phyloP scores from a whole-genome alignment of 2,329 filamentous ascomycete genomes.

The Diaporthe citriasiana region DNA sequence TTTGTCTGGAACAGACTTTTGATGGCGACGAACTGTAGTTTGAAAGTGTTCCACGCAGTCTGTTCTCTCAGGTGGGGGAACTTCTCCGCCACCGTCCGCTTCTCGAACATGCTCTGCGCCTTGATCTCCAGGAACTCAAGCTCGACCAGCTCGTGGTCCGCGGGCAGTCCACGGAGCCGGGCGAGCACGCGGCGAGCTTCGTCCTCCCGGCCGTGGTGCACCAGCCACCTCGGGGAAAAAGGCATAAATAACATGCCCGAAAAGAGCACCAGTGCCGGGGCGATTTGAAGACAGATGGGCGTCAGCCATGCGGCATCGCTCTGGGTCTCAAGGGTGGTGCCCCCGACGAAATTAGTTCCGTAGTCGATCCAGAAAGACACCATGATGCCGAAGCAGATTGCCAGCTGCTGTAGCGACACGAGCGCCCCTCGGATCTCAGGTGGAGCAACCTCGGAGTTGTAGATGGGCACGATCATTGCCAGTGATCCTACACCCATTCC shows the following conservation, averaged over 20 bases:
- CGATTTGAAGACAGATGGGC: conserved; percentile 79
- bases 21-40: conserved; percentile 78
- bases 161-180: conserved; percentile 71
- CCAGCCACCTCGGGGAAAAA: conserved; percentile 81
- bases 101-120: conserved; percentile 83
- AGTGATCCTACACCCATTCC: conserved; percentile 79
- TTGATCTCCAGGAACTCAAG: conserved; percentile 89
- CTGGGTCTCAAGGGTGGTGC: conserved; percentile 61
- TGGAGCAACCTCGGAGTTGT: conserved; percentile 63
- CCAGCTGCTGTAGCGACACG: conserved; percentile 65
- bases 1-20: conserved; percentile 73
- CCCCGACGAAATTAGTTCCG: conserved; percentile 77
- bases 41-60: conserved; percentile 74
- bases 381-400: conserved; percentile 75
- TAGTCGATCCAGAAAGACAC: conserved; percentile 75
- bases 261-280: conserved; percentile 75
- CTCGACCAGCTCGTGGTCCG: conserved; percentile 77
- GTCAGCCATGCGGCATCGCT: conserved; percentile 80
- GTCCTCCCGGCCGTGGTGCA: conserved; percentile 77
- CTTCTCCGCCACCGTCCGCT: conserved; percentile 75
- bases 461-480: conserved; percentile 71
- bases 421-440: conserved; percentile 63
- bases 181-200: conserved; percentile 77
- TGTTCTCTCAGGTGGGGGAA: conserved; percentile 75
- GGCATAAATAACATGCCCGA: conserved; percentile 85